Evolutionary conservation across 2,329 filamentous ascomycete genomes (phyloP).

Genomic region (Botrytis paeoniae): DNA sequence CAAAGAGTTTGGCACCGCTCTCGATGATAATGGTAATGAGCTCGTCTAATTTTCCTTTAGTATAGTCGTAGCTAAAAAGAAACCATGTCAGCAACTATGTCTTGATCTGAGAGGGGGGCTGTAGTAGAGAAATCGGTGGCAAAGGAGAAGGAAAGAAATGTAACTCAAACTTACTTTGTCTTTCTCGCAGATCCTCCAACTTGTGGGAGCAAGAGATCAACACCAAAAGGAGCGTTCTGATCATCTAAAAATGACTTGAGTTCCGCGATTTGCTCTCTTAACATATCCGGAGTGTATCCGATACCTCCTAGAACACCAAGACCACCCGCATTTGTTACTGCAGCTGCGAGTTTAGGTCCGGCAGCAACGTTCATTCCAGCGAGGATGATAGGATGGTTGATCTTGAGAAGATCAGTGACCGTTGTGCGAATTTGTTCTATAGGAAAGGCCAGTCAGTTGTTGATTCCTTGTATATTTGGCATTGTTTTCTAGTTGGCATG

Average conservation of each 20-base stretch:
- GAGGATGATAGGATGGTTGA: conserved; percentile 93
- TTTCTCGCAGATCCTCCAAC: conserved; percentile 92
- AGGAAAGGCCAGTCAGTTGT: conserved; percentile 26
- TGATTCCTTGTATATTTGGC: not conserved
- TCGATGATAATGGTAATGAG: conserved; percentile 91
- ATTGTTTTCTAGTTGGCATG: conserved; percentile 25
- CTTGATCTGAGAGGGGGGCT: conserved; percentile 18
- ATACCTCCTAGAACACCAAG: conserved; percentile 95
- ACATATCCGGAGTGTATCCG: conserved; percentile 96
- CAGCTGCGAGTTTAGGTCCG: conserved; percentile 91
- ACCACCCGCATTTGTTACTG: conserved; percentile 94
- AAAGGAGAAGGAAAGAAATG: conserved; percentile 18
- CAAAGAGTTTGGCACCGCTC: conserved; percentile 86
- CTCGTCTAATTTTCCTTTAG: conserved; percentile 94
- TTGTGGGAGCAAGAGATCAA: conserved; percentile 90
- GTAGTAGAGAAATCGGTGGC: not conserved
- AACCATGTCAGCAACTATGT: conserved; percentile 28
- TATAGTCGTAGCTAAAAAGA: conserved; percentile 86
- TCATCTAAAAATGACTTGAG: conserved; percentile 83
- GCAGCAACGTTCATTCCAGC: conserved; percentile 99
- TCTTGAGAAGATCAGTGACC: conserved; percentile 93
- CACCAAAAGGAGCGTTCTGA: conserved; percentile 93
- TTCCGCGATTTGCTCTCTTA: conserved; percentile 90
- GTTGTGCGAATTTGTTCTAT: conserved; percentile 86
- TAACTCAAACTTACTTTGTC: conserved; percentile 70